Base-by-base conservation (phyloP, 805 yeast species). In the Pichia manshurica region DNA sequence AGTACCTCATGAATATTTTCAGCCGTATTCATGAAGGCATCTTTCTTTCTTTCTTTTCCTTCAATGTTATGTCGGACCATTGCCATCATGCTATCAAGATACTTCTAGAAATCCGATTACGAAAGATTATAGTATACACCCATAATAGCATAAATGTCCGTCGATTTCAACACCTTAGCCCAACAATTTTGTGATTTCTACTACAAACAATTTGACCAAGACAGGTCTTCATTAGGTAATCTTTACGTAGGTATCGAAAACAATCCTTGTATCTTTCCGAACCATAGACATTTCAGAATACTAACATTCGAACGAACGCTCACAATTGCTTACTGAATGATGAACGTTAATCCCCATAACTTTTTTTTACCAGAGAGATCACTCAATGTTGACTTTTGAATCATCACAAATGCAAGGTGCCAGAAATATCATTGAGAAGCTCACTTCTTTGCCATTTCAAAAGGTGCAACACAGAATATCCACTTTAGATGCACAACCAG, bases 401-500 rank as follows among this genome's bases (percentile, higher is more conserved):
- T 82, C 90, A 47, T 75, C 89, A 50, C 97, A 91, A 75, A 75
- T 86, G 56, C 99, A 91, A 74, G 99, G 99, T 57, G 87, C 95
- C 49, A 82, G 84, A 72, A 84, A 75, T 60, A 93, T 93, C 62
- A 89, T 93, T 54, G 98, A 93, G 73, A 91, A 93, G 68, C 79
- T 93, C 56, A 82, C 80, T 22, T 78, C 89, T 34, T 77, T 93
- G 60, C 96, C 96, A 45, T 93, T 93, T 77, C 84, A 78, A 66
- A 89, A 89, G 71, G 97, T 93, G 49, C 84, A 79, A 44, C 99
- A 93, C 74, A 79, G 95, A 72, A 84, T 93, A 64, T 82, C 95
- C 47, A 91, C 98, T 39, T 78, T 93, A 63, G 98, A 93, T 63
- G 98, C 98, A 40, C 99, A 93, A 72, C 99, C 99, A 43, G 96